Conservation (phyloP, 176 grass and related monocot species). For the Canna indica region DNA sequence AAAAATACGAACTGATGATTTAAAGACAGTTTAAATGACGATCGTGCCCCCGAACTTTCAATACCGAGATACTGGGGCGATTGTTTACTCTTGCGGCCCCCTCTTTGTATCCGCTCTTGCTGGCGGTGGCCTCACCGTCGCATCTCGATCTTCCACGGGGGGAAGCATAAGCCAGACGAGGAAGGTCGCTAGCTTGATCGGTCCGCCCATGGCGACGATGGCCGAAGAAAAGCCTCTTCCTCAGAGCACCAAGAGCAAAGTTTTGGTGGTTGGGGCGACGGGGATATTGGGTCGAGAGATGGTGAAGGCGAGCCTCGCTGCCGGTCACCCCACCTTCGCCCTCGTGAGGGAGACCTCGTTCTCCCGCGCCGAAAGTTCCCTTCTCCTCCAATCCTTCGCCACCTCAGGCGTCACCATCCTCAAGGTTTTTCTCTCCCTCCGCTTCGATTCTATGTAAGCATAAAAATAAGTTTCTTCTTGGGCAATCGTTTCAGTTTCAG, state of each 20-base stretch:
- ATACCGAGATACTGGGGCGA: too few species aligned
- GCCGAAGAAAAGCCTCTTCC: conserved; percentile 5
- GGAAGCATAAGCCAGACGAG: too few species aligned
- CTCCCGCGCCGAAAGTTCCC: conserved; percentile 1
- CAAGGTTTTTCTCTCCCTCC: conserved; percentile 27
- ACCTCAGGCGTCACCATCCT: conserved; percentile 46
- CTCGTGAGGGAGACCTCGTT: conserved; percentile 40
- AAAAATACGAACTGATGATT: too few species aligned
- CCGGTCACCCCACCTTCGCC: conserved; percentile 50
- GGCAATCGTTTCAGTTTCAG: neutral
- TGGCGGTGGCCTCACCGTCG: too few species aligned
- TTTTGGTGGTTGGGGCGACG: conserved; percentile 72
- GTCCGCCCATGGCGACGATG: neutral
- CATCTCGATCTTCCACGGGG: too few species aligned
- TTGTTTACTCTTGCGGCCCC: too few species aligned
- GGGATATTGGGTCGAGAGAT: conserved; percentile 50
- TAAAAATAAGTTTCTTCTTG: neutral
- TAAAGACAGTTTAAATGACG: too few species aligned
- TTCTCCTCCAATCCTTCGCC: conserved; percentile 41
- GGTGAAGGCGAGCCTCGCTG: conserved; percentile 48
- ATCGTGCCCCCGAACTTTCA: too few species aligned
- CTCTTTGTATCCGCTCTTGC: too few species aligned
- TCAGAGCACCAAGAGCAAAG: conserved; percentile 38
- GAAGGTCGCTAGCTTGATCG: neutral
- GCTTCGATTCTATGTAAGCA: neutral